Conservation (phyloP, 176 grass and related monocot species). For the Thalia dealbata region DNA sequence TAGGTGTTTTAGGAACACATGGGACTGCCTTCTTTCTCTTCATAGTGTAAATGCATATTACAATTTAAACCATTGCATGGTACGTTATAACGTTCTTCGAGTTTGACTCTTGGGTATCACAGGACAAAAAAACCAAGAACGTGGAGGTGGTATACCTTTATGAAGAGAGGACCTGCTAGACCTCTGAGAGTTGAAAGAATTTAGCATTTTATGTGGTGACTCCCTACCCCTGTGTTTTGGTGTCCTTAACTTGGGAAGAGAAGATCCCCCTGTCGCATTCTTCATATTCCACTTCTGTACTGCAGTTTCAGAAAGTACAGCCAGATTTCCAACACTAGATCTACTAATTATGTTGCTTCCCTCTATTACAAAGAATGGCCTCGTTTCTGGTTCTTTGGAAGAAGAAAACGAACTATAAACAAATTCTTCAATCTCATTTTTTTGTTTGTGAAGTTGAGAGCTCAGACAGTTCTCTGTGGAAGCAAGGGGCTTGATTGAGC, state of each 20-base stretch:
- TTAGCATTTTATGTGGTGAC: conserved; percentile 1
- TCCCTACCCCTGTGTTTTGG: conserved; percentile 33
- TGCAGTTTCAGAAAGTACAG: conserved; percentile 24
- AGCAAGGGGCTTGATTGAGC: conserved; percentile 51
- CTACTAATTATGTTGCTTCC: conserved; percentile 72
- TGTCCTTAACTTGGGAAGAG: conserved; percentile 49
- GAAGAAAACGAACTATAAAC: conserved; percentile 50
- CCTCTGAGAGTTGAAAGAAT: conserved; percentile 21
- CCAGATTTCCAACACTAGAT: conserved; percentile 36
- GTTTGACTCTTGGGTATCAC: background rate
- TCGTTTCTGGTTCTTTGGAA: conserved; percentile 26
- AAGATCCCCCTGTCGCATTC: conserved; percentile 28
- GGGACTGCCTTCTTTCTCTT: background rate
- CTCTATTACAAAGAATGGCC: conserved; percentile 67
- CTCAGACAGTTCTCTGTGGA: conserved; percentile 51
- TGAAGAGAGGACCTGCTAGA: conserved; percentile 27
- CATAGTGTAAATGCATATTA: background rate
- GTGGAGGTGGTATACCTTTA: conserved; percentile 38
- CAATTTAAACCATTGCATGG: background rate
- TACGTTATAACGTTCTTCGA: background rate
- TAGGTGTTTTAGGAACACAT: background rate
- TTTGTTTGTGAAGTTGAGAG: conserved; percentile 56
- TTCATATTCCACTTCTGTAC: conserved; percentile 27
- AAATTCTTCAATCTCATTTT: conserved; percentile 78
- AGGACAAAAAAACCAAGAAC: conserved; percentile 3